phyloP scores from a whole-genome alignment of 2,329 filamentous ascomycete species.

The Phaeoacremonium minimum region DNA sequence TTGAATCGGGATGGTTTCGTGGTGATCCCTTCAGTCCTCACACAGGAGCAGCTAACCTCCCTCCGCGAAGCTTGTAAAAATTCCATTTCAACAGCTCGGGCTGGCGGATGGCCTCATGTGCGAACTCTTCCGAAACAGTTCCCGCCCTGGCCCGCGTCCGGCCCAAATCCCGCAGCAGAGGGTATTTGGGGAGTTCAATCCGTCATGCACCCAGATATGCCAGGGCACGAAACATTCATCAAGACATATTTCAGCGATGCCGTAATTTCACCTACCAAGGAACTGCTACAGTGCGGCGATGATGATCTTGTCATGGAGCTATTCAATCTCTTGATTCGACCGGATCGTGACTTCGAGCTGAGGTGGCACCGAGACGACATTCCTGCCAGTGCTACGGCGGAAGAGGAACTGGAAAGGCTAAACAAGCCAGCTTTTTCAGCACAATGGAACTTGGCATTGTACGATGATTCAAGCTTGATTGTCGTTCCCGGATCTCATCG shows the following conservation, averaged over 20 bases:
- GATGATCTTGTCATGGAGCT: slow-evolving; percentile 78
- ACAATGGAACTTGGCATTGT: slow-evolving; percentile 85
- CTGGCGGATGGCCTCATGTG: slow-evolving; percentile 75
- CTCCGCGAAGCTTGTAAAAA: slow-evolving; percentile 57
- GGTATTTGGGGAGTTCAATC: slow-evolving; percentile 67
- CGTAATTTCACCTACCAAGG: slow-evolving; percentile 59
- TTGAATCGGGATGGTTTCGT: slow-evolving; percentile 48
- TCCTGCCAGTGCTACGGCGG: slow-evolving; percentile 55
- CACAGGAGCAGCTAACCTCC: slow-evolving; percentile 44
- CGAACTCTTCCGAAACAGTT: slow-evolving; percentile 88
- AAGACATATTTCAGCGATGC: slow-evolving; percentile 66
- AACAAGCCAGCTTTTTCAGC: slow-evolving; percentile 63
- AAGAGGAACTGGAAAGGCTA: slow-evolving; percentile 64
- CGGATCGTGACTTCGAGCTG: slow-evolving; percentile 66
- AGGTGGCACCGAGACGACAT: slow-evolving; percentile 88
- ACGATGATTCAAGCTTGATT: slow-evolving; percentile 67
- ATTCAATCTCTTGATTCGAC: slow-evolving; percentile 79
- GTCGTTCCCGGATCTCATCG: slow-evolving; percentile 74
- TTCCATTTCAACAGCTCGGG: slow-evolving; percentile 57
- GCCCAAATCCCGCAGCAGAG: slow-evolving; percentile 25
- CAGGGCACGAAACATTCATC: slow-evolving; percentile 47
- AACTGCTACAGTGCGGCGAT: slow-evolving; percentile 53
- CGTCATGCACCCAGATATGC: slow-evolving; percentile 11
- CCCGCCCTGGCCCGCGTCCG: slow-evolving; percentile 62
- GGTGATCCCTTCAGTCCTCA: slow-evolving; percentile 62